Evolutionary conservation across 2,329 filamentous ascomycete genomes (phyloP).

Genomic region (Lecanicillium sp.): DNA sequence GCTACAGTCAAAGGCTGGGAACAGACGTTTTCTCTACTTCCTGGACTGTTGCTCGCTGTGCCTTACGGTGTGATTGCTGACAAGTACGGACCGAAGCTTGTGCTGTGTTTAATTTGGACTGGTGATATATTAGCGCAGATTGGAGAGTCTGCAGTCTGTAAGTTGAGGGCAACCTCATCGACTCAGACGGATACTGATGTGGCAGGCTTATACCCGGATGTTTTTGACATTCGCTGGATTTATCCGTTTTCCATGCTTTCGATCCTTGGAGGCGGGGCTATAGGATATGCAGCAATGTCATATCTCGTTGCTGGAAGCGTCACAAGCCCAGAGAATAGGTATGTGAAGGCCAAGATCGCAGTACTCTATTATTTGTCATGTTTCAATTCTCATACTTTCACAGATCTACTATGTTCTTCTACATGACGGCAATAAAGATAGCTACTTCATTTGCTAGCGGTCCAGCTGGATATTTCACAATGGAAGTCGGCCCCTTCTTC

Average conservation of each 20-base stretch:
- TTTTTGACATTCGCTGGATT: too few species aligned
- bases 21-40: neutral
- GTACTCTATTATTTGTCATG: too few species aligned
- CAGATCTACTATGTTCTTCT: slow-evolving; percentile 4
- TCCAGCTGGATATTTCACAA: neutral
- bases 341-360: too few species aligned
- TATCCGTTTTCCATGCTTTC: too few species aligned
- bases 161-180: too few species aligned
- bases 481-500: neutral
- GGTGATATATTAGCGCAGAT: too few species aligned
- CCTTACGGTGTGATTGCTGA: slow-evolving; percentile 4
- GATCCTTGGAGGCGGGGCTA: too few species aligned
- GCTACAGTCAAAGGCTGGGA: neutral
- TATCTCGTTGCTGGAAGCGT: too few species aligned
- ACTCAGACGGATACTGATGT: neutral
- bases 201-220: too few species aligned
- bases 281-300: too few species aligned
- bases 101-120: neutral
- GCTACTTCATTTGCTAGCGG: neutral
- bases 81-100: neutral
- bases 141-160: too few species aligned
- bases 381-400: neutral
- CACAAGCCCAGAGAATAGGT: too few species aligned
- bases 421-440: slow-evolving; percentile 1
- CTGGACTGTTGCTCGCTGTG: slow-evolving; percentile 2